Evolutionary conservation across 148 eudicot species (phyloP).

Genomic region (Camellia lanceoleosa): DNA sequence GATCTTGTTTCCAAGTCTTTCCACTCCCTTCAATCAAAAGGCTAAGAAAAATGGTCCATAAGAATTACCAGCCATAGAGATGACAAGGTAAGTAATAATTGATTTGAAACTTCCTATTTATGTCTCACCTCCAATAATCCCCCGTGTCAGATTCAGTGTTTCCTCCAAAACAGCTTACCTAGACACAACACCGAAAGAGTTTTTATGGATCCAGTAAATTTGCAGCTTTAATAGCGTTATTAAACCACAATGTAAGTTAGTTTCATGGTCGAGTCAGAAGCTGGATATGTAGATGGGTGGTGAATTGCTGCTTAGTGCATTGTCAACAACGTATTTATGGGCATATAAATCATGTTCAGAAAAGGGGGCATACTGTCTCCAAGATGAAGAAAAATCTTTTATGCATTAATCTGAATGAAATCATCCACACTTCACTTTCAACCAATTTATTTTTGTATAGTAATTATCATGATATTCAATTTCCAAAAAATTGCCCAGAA

Average conservation of each 20-base stretch:
- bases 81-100: not conserved
- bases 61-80: not conserved
- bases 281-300: not conserved
- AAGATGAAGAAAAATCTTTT: no score
- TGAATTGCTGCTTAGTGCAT: not conserved
- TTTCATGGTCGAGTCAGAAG: no score
- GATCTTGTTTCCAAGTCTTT: constrained; percentile 74
- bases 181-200: not conserved
- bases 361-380: no score
- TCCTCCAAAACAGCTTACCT: constrained; percentile 88
- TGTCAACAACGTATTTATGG: not conserved
- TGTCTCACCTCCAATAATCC: constrained; percentile 73
- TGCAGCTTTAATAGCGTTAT: no score
- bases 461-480: no score
- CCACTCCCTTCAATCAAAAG: constrained; percentile 76
- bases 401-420: no score
- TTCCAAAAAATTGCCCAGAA: no score
- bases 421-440: no score
- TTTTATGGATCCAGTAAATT: not conserved
- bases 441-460: no score
- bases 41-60: constrained; percentile 22
- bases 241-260: no score
- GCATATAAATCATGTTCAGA: no score
- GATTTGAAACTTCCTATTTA: not conserved
- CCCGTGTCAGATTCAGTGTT: constrained; percentile 68